Conservation (phyloP, 1,284 basidiomycete genomes). For the Serendipita sp. region DNA sequence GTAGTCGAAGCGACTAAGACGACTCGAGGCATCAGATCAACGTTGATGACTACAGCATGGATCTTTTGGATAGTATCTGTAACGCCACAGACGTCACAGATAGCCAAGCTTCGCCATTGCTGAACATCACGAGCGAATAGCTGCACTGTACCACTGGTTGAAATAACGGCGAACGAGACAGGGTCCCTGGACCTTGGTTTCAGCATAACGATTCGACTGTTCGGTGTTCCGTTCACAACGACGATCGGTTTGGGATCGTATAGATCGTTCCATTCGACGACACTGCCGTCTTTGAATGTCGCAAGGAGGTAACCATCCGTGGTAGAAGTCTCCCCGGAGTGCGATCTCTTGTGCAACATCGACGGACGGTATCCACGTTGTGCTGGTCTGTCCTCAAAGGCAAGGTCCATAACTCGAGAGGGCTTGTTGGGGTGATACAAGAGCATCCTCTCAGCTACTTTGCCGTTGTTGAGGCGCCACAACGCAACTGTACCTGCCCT, state of each 20-base stretch:
- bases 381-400: constrained; percentile 24
- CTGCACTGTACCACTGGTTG: constrained; percentile 51
- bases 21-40: constrained; percentile 34
- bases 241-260: neutral
- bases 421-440: constrained; percentile 32
- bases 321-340: constrained; percentile 28
- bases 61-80: constrained; percentile 37
- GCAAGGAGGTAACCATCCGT: constrained; percentile 28
- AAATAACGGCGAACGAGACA: constrained; percentile 40
- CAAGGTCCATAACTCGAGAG: constrained; percentile 34
- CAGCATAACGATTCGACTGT: constrained; percentile 30
- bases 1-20: constrained; percentile 50
- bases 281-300: constrained; percentile 30
- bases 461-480: constrained; percentile 32
- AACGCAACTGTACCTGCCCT: constrained; percentile 43
- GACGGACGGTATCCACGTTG: constrained; percentile 16
- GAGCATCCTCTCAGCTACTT: constrained; percentile 26
- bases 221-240: neutral
- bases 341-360: constrained; percentile 15
- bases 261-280: constrained; percentile 17
- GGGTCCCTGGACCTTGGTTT: constrained; percentile 31
- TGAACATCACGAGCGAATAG: constrained; percentile 25
- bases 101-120: constrained; percentile 15
- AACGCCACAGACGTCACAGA: constrained; percentile 41
- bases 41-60: constrained; percentile 35